Percentiles rank a stretch among this genome's conserved stretches.
Evolutionary conservation across 768 basidiomycete genomes (phyloP).

Genomic region (Cystofilobasidium ferigula): DNA sequence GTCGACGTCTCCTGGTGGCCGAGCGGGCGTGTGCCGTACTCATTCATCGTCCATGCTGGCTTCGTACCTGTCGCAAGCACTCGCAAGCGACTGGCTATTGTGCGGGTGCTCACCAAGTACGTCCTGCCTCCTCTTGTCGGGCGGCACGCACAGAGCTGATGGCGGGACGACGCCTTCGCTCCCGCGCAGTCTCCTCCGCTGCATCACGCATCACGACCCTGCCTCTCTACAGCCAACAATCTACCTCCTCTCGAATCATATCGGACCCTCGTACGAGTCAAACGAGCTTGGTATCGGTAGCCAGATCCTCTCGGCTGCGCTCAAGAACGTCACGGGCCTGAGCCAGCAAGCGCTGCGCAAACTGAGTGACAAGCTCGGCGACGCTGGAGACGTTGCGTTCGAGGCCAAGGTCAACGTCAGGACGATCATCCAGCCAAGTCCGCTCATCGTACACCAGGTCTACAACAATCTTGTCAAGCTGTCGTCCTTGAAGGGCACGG

Average conservation of each 20-base stretch:
- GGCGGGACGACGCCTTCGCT: neutral
- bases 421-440: conserved; percentile 51
- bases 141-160: neutral
- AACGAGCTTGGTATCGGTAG: conserved; percentile 41
- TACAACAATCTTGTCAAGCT: conserved; percentile 61
- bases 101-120: conserved; percentile 17
- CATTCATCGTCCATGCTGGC: conserved; percentile 16
- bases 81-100: conserved; percentile 13
- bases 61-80: conserved; percentile 17
- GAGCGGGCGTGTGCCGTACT: conserved; percentile 14
- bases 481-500: conserved; percentile 57
- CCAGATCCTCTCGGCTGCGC: conserved; percentile 44
- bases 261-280: conserved; percentile 61
- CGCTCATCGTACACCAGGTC: conserved; percentile 46
- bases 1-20: conserved; percentile 17
- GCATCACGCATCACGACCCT: conserved; percentile 55
- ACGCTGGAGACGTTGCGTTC: conserved; percentile 79
- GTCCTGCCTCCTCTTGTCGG: neutral
- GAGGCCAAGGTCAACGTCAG: conserved; percentile 61
- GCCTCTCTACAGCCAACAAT: conserved; percentile 48
- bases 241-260: conserved; percentile 52
- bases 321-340: conserved; percentile 34
- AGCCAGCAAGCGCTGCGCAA: conserved; percentile 32
- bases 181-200: conserved; percentile 53
- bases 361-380: conserved; percentile 59